Base-by-base conservation (phyloP, 2,329 filamentous ascomycete genomes). In the Teratosphaeria pseudoeucalypti region DNA sequence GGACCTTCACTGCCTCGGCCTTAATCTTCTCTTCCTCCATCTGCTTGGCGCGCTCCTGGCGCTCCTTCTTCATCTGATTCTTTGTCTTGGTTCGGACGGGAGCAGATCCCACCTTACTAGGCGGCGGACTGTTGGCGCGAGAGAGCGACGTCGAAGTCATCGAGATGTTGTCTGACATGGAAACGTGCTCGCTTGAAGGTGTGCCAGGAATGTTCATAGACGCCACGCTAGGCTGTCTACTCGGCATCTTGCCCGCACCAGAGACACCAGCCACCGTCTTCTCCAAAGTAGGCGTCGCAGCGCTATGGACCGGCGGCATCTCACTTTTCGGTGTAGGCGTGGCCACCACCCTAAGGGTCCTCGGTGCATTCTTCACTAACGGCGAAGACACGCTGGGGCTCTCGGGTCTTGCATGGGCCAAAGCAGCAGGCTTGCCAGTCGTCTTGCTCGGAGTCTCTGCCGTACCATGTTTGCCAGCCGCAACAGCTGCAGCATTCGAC, bases 31-130 rank as follows among this genome's bases (percentile, higher is more conserved):
- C 70, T 57, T 74, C 71, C 60, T 72, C 85, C 14, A 75, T 67
- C 55, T 79, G 63, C 78, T 63, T 81, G 16, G 72, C 71, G 34
- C 70, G 67, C 60, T 73, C 72, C 59, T 73, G 70, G 2, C 72
- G 66, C 67, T 89, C 84, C 73, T 92, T 92, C 70, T 88, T 87
- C 70, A 88, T 83, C 70, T 89, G 86, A 67, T 85, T 90, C 76
- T 91, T 92, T 9, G 88, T 90, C 54, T 86, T 88, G 26, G 78
- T 77, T 61, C 87, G 81, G 2, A 89, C 78, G 14, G 86, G 84
- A 4, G 87, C 87, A 54, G 84, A 84, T 4, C 88, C 88, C 55
- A 90, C 77, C 66, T 81, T 86, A 14, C 23, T 27, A 7, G 86
- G 87, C 29, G 78, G 77, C 3, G 89, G 88, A 3, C 88, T 90